phyloP scores from a whole-genome alignment of 805 yeast genomes.

The Sungouiozyma intestinalis region DNA sequence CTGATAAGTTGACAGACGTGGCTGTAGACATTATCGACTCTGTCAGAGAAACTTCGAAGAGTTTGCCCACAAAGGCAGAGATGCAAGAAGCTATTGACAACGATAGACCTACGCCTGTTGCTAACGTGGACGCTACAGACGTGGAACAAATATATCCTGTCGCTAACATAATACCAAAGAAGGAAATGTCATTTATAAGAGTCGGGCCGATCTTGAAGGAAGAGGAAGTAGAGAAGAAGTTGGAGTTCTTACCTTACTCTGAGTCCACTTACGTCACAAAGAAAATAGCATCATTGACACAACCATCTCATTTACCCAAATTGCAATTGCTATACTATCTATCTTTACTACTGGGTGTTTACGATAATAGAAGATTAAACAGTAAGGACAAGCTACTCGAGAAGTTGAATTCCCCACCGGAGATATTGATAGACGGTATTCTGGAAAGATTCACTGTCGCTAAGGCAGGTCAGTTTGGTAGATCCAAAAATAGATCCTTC shows the following conservation, averaged over 20 bases:
- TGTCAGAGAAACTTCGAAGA: slow-evolving; percentile 57
- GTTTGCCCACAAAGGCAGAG: slow-evolving; percentile 61
- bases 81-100: slow-evolving; percentile 45
- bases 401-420: slow-evolving; percentile 62
- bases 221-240: slow-evolving; percentile 36
- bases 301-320: slow-evolving; percentile 41
- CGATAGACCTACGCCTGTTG: slow-evolving; percentile 78
- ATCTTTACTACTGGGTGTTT: slow-evolving; percentile 71
- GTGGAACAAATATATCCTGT: slow-evolving; percentile 79
- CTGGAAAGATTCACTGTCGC: slow-evolving; percentile 61
- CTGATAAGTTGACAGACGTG: slow-evolving; percentile 62
- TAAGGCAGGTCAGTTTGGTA: slow-evolving; percentile 56
- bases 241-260: slow-evolving; percentile 52
- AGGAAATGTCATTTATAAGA: slow-evolving; percentile 54
- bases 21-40: slow-evolving; percentile 77
- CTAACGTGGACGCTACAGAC: slow-evolving; percentile 65
- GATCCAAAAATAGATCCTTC: slow-evolving; percentile 65
- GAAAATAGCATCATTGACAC: slow-evolving; percentile 33
- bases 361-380: slow-evolving; percentile 55
- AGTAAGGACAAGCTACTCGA: slow-evolving; percentile 50
- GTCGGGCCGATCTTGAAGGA: slow-evolving; percentile 53
- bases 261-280: slow-evolving; percentile 47
- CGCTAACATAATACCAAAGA: slow-evolving; percentile 54
- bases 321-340: slow-evolving; percentile 69
- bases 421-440: slow-evolving; percentile 58